Base-by-base conservation (phyloP, 345 rosid species). In the Laguncularia racemosa region DNA sequence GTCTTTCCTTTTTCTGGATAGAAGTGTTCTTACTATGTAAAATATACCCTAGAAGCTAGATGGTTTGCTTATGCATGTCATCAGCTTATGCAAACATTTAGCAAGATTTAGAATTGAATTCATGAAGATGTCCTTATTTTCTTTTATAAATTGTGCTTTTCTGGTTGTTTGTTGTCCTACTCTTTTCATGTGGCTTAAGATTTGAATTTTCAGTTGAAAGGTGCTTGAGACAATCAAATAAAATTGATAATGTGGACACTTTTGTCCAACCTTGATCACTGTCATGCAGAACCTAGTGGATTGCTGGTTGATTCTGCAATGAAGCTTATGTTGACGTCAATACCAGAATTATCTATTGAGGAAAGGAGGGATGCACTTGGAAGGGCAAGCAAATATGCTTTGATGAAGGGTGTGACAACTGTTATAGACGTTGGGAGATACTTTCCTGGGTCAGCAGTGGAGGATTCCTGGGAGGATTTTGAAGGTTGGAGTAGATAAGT, bases 351-450 rank as follows among this genome's bases (percentile, higher is more conserved):
- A 56, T 85, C 96, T 3, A 72, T 72, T 10, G 77, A 82, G 76
- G 88, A 86, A 68, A 88, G 85, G 59, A 86, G 96, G 78, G 85
- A 86, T 57, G 98, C 95, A 45, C 69, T 91, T 71, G 46, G 77
- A 66, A 77, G 84, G 75, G 96, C 92, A 65, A 82, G 84, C 78
- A 73, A 71, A 52, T 77, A 79, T 71, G 92, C 92, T 58, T 74
- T 88, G 85, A 71, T 40, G 40, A 82, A 75, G 81, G 98, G 96
- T 46, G 96, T 88, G 69, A 88, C 96, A 21, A 79, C 87, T 55
- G 92, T 88, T 33, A 74, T 86, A 66, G 98, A 91, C 78, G 16
- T 91, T 44, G 98, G 98, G 60, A 81, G 96, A 77, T 84, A 82
- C 68, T 75, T 67, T 69, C 95, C 98, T 13, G 98, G 96, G 65